Evolutionary conservation across 208 protist species (phyloP).

Genomic region (Trypanosoma melophagium): DNA sequence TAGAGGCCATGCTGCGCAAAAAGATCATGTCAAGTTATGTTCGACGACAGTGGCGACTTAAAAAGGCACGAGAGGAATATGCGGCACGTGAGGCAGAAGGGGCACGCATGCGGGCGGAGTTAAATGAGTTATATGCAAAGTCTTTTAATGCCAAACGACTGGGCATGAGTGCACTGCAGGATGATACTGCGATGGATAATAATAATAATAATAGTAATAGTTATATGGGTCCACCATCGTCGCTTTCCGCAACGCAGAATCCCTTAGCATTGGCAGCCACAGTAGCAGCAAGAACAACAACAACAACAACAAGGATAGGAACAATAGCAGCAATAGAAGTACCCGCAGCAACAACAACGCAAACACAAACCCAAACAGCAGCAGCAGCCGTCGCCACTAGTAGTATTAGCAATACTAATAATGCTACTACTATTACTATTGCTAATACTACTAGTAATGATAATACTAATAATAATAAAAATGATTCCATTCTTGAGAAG

Average conservation of each 20-base stretch:
- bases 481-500: not conserved
- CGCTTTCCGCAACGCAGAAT: constrained; percentile 10
- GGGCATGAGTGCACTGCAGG: constrained; percentile 27
- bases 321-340: not conserved
- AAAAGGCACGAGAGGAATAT: constrained; percentile 31
- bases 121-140: constrained; percentile 51
- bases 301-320: not conserved
- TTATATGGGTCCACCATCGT: constrained; percentile 3
- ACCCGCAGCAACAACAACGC: not conserved
- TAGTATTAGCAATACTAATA: not conserved
- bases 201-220: not conserved
- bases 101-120: constrained; percentile 27
- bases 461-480: not conserved
- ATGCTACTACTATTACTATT: not conserved
- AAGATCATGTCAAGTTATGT: constrained; percentile 54
- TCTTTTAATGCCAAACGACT: constrained; percentile 24
- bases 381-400: not conserved
- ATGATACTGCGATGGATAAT: constrained; percentile 9
- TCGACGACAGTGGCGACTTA: constrained; percentile 38
- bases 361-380: not conserved
- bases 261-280: not conserved
- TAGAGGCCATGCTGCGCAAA: constrained; percentile 51
- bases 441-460: not conserved
- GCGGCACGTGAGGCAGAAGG: constrained; percentile 35
- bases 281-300: no score